A percentile compares a stretch with the other conserved stretches of the same genome.
Conservation (phyloP, 495 filamentous ascomycete genomes). For the Usnea hakonensis region DNA sequence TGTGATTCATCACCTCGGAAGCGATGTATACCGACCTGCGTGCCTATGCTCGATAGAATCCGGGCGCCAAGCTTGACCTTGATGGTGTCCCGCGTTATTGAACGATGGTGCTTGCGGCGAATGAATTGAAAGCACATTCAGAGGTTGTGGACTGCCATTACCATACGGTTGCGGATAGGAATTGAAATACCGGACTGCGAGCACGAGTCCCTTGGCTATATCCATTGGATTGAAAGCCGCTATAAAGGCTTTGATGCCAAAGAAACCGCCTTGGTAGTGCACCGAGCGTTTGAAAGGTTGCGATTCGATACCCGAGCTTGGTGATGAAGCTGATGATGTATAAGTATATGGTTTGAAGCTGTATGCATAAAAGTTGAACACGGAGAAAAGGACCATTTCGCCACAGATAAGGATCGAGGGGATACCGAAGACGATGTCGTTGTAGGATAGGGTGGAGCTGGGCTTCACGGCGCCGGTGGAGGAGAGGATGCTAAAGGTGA, state of each 20-base stretch:
- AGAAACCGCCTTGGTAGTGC: not conserved
- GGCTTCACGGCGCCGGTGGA: slow-evolving; percentile 23
- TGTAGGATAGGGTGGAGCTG: slow-evolving; percentile 26
- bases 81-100: not conserved
- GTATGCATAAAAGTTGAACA: slow-evolving; percentile 33
- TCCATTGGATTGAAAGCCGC: not conserved
- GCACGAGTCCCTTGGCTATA: not conserved
- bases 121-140: not conserved
- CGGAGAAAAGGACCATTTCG: slow-evolving; percentile 32
- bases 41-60: not conserved
- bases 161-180: not conserved
- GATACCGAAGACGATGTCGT: slow-evolving; percentile 31
- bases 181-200: not conserved
- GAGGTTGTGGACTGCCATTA: not conserved
- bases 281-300: not conserved
- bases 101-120: not conserved
- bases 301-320: not conserved
- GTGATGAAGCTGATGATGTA: not conserved
- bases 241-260: slow-evolving; percentile 1
- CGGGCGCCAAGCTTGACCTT: not conserved
- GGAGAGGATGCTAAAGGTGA: slow-evolving; percentile 30
- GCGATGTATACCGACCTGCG: not conserved
- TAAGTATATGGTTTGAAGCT: slow-evolving; percentile 22
- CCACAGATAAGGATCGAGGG: slow-evolving; percentile 31
- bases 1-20: not conserved